Evolutionary conservation across 2,329 filamentous ascomycete species (phyloP).

Genomic region (Colletotrichum sansevieriae): DNA sequence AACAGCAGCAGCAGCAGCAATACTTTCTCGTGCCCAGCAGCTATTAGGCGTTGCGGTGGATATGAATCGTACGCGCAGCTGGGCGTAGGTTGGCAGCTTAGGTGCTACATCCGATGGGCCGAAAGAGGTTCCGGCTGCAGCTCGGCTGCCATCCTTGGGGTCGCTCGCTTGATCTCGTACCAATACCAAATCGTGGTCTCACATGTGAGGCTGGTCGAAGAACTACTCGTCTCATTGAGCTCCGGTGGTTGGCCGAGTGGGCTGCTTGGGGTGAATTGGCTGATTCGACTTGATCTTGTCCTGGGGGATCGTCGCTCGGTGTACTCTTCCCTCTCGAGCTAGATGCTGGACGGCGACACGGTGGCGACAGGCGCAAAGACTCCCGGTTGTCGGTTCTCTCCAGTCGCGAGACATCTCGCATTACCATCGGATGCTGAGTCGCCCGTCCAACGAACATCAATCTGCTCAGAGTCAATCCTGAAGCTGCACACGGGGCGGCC

Average conservation of each 20-base stretch:
- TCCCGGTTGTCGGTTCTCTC: background rate
- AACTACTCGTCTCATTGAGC: background rate
- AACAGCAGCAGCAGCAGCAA: no score
- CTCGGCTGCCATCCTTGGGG: conserved; percentile 17
- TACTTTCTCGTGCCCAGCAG: no score
- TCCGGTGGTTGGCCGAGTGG: conserved; percentile 10
- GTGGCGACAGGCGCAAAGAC: conserved; percentile 1
- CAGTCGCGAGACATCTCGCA: background rate
- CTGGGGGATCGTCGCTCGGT: background rate
- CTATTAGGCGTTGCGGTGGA: background rate
- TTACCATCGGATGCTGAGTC: background rate
- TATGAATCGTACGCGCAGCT: conserved; percentile 16
- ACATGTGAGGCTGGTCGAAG: conserved; percentile 22
- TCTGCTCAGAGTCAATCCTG: no score
- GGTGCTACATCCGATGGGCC: conserved; percentile 11
- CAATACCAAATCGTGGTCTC: conserved; percentile 9
- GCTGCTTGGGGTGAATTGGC: conserved; percentile 5
- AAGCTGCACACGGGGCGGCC: background rate
- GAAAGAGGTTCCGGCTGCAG: conserved; percentile 24
- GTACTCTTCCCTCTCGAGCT: background rate
- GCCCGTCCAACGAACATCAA: no score
- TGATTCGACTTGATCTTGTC: background rate
- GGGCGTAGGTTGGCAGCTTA: background rate
- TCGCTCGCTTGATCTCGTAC: conserved; percentile 9
- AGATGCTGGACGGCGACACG: background rate